Conservation (phyloP, 139 green algal genomes). For the Chlorella vulgaris region DNA sequence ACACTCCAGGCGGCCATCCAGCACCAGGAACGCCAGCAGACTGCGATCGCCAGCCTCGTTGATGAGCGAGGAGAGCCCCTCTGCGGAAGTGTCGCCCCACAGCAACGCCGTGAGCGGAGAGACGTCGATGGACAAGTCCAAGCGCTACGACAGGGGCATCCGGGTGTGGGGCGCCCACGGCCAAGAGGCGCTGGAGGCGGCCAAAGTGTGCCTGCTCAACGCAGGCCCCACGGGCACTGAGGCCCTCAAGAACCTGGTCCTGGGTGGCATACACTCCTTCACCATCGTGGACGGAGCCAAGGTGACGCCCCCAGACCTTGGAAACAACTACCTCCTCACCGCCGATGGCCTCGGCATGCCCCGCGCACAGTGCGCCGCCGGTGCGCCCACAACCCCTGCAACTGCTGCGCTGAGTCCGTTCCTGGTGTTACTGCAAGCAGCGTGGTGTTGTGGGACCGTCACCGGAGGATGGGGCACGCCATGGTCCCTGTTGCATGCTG, state of each 20-base stretch:
- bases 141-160: conserved; percentile 89
- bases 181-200: conserved; percentile 74
- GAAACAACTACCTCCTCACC: conserved; percentile 96
- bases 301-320: conserved; percentile 80
- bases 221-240: conserved; percentile 80
- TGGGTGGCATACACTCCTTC: conserved; percentile 94
- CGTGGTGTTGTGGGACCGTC: too few relatives aligned
- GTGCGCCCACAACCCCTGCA: conserved; percentile 14
- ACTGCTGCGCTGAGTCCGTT: too few relatives aligned
- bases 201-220: conserved; percentile 75
- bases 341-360: conserved; percentile 43
- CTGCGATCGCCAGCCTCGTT: too few relatives aligned
- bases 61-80: background rate
- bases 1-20: too few relatives aligned
- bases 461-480: too few relatives aligned
- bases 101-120: conserved; percentile 9
- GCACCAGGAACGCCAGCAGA: too few relatives aligned
- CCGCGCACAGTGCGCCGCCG: conserved; percentile 5
- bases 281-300: conserved; percentile 88
- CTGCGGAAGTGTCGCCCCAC: background rate
- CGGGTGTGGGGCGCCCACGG: conserved; percentile 90
- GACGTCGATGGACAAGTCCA: conserved; percentile 43
- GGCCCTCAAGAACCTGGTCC: conserved; percentile 96
- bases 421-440: background rate
- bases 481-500: too few relatives aligned